Evolutionary conservation across 495 filamentous ascomycete genomes (phyloP), one percentile per base, ranked within the genome.

Genomic region (Penicillium subrubescens): DNA sequence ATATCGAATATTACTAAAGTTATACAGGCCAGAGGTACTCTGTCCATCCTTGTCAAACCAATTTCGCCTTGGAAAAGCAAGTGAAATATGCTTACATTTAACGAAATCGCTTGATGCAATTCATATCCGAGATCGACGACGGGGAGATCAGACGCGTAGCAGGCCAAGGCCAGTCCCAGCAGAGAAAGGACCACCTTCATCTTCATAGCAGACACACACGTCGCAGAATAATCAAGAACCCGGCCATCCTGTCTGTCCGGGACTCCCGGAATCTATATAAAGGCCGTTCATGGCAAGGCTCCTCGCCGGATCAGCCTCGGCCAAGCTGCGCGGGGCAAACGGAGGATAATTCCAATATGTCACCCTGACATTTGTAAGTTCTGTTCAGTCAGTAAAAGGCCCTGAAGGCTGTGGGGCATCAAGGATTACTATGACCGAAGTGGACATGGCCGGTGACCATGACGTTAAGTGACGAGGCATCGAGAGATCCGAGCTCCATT

Each of bases 1-100:
- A 71, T 84, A 89, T 29, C 84, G 81, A 65, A 89, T 87, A 59
- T 88, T 87, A 39, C 73, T 79, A 74, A 88, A 88, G 60, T 84
- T 87, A 63, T 87, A 88, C 65, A 79, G 46, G 19, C 71, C 69
- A 31, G 56, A 75, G 31, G 75, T 60, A 33, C 31, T 65, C 71
- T 73, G 23, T 29, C 17, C 2, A 8, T 14, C 25, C 29, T 31
- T 33, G 31, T 66, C 33, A 72, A 67, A 37, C 21, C 0, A 1
- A 10, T 29, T 10, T 51, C 3, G 12, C 27, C 34, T 43, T 39
- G 46, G 34, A 46, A 19, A 21, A 12, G 8, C 15, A 44, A 19
- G 12, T 12, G 5, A 14, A 17, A 8, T 34, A 35, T 37, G 34
- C 62, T 67, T 41, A 80, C 78, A 73, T 84, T 84, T 65, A 76